A percentile compares a stretch with the other conserved stretches of the same genome.
phyloP scores from a whole-genome alignment of 257 asterid species.

The Solanum chiquidenum region DNA sequence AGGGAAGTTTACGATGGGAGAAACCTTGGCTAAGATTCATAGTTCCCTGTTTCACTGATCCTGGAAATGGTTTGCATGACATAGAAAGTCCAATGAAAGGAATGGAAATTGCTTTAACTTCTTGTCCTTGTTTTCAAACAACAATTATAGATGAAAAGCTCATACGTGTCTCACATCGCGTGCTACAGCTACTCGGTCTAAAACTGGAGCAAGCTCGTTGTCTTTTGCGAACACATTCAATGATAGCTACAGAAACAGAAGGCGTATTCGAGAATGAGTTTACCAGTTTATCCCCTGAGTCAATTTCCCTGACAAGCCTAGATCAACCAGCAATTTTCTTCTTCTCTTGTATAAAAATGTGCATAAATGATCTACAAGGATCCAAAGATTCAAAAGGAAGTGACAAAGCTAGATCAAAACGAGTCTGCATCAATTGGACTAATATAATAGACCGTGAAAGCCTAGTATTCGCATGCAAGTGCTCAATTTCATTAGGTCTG shows the following conservation, averaged over 20 bases:
- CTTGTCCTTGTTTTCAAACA: conserved; percentile 3
- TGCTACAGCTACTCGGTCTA: conserved; percentile 14
- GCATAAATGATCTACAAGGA: conserved; percentile 7
- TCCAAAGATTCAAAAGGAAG: neutral
- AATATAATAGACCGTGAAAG: conserved; percentile 7
- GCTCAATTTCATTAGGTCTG: conserved; percentile 46
- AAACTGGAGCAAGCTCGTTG: conserved; percentile 24
- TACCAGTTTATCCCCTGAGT: conserved; percentile 1
- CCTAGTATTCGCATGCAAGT: conserved; percentile 34
- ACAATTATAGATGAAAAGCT: conserved; percentile 18
- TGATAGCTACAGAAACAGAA: conserved; percentile 9
- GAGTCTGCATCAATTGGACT: conserved; percentile 6
- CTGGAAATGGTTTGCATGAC: neutral
- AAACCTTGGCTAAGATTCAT: conserved; percentile 14
- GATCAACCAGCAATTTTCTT: conserved; percentile 27
- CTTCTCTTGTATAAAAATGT: conserved; percentile 39
- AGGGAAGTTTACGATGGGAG: neutral
- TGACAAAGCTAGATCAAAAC: neutral
- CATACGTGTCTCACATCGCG: neutral
- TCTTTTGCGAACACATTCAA: conserved; percentile 16
- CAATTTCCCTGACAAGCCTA: neutral
- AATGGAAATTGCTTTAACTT: conserved; percentile 42
- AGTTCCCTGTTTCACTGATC: neutral
- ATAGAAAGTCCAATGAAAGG: conserved; percentile 43
- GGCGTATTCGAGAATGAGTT: neutral